Evolutionary conservation across 2,329 filamentous ascomycete genomes (phyloP).

Genomic region (Colletotrichum cuscutae): DNA sequence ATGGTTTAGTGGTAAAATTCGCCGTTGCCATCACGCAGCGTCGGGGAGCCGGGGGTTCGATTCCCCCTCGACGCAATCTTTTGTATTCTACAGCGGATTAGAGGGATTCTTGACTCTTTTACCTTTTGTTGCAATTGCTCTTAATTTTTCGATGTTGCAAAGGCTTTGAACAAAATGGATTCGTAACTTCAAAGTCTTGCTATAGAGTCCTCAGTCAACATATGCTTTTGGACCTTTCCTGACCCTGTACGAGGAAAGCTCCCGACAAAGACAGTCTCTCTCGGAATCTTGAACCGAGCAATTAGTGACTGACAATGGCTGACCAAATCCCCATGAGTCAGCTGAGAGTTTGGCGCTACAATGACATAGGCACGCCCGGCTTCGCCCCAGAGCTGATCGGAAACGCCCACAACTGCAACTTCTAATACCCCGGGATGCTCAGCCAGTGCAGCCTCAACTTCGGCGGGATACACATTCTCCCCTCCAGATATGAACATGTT

Average conservation of each 20-base stretch:
- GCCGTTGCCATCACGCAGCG: conserved; percentile 31
- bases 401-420: conserved; percentile 17
- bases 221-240: conserved; percentile 25
- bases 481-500: conserved; percentile 33
- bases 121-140: not conserved
- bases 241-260: conserved; percentile 21
- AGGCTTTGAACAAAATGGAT: too few species aligned
- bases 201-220: conserved; percentile 1
- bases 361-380: conserved; percentile 26
- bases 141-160: not conserved
- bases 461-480: conserved; percentile 31
- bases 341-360: not conserved
- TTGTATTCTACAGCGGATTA: too few species aligned
- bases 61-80: conserved; percentile 30
- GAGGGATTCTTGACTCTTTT: too few species aligned
- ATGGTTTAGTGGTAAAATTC: conserved; percentile 36
- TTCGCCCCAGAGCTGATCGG: conserved; percentile 25
- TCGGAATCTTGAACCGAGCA: conserved; percentile 24
- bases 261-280: conserved; percentile 16
- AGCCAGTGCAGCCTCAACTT: conserved; percentile 16
- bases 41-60: conserved; percentile 34
- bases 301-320: conserved; percentile 6
- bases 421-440: conserved; percentile 21
- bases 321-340: not conserved
- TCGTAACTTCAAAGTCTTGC: not conserved